These are phyloP conservation scores for Amanita jacksonii DNA, from an alignment of 768 basidiomycete genomes.

Conservation along the genomic window DNA sequence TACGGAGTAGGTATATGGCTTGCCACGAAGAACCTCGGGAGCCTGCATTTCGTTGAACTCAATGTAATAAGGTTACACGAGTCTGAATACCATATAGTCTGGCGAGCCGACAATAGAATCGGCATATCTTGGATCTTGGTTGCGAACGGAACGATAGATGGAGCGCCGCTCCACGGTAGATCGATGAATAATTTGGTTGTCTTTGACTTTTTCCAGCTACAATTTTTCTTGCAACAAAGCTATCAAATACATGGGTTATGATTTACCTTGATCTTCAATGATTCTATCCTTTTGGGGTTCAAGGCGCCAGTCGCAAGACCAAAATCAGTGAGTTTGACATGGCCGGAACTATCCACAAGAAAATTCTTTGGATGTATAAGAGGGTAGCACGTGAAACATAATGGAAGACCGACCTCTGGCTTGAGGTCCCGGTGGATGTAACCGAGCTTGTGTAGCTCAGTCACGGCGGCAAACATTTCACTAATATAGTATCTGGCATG, in stretches of 20 bases:
- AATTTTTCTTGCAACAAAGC: not conserved
- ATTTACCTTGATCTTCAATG: slow-evolving; percentile 80
- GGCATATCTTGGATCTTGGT: slow-evolving; percentile 87
- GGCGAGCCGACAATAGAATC: slow-evolving; percentile 98
- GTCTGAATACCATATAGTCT: slow-evolving; percentile 79
- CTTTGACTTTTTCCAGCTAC: slow-evolving; percentile 94
- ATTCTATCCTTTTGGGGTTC: slow-evolving; percentile 91
- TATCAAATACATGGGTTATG: too few species aligned
- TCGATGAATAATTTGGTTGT: slow-evolving; percentile 80
- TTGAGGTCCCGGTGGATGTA: slow-evolving; percentile 98
- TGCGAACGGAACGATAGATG: slow-evolving; percentile 86
- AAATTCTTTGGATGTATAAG: slow-evolving; percentile 60
- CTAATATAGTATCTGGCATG: slow-evolving; percentile 95
- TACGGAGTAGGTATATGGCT: slow-evolving; percentile 91
- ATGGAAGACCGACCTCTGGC: slow-evolving; percentile 59
- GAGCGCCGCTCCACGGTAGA: slow-evolving; percentile 93
- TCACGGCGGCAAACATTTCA: slow-evolving; percentile 95
- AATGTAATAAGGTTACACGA: not conserved
- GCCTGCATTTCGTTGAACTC: slow-evolving; percentile 29
- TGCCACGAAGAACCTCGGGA: slow-evolving; percentile 85
- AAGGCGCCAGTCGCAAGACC: slow-evolving; percentile 94
- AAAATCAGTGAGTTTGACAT: slow-evolving; percentile 97
- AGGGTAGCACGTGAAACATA: not conserved
- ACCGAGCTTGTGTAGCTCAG: slow-evolving; percentile 91
- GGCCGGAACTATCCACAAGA: slow-evolving; percentile 88